Evolutionary conservation across 1,284 basidiomycete genomes (phyloP).

Genomic region (Cryptococcus sp.): DNA sequence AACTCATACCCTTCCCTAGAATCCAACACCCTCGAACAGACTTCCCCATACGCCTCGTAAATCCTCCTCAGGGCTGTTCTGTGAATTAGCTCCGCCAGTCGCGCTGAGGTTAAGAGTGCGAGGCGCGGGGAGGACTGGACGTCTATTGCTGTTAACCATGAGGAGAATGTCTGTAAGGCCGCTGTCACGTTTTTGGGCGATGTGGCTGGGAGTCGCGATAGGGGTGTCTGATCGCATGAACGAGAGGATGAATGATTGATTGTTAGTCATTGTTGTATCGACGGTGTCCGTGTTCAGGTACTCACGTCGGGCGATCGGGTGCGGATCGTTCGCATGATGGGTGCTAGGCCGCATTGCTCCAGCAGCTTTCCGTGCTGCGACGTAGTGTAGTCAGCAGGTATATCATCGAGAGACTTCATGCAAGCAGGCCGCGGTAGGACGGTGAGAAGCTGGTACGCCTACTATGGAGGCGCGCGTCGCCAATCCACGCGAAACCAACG

Average conservation of each 20-base stretch:
- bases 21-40: constrained; percentile 73
- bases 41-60: constrained; percentile 65
- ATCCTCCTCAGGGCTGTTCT: constrained; percentile 69
- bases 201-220: constrained; percentile 51
- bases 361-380: constrained; percentile 71
- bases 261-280: not conserved
- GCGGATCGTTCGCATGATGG: constrained; percentile 64
- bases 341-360: constrained; percentile 70
- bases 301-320: constrained; percentile 62
- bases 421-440: too few species aligned
- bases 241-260: not conserved
- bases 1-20: constrained; percentile 83
- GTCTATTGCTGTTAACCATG: constrained; percentile 55
- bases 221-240: constrained; percentile 59
- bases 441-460: too few species aligned
- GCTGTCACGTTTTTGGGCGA: constrained; percentile 48
- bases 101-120: constrained; percentile 67
- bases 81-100: constrained; percentile 70
- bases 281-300: constrained; percentile 19
- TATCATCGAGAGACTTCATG: not conserved
- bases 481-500: too few species aligned
- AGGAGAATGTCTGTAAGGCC: constrained; percentile 50
- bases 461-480: not conserved
- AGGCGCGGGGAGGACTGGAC: constrained; percentile 62
- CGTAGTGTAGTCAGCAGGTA: not conserved